phyloP scores from a whole-genome alignment of 2,329 filamentous ascomycete species.

The Cylindrodendrum hubeiense region DNA sequence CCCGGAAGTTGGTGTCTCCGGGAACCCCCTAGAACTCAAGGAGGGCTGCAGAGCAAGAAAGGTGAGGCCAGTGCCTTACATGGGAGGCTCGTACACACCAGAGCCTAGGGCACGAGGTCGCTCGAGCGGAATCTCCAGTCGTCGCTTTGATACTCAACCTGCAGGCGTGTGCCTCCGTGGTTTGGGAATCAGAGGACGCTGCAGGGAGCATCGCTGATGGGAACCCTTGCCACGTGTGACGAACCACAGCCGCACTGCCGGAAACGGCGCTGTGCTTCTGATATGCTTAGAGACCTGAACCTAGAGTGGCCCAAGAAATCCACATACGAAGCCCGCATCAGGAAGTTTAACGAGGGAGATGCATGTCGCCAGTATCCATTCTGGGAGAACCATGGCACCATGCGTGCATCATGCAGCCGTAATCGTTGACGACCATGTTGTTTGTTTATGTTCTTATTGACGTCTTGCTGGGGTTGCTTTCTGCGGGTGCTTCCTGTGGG shows the following conservation, averaged over 20 bases:
- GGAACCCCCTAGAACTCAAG: neutral
- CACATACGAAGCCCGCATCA: neutral
- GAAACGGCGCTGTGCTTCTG: constrained; percentile 14
- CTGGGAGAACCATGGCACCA: constrained; percentile 19
- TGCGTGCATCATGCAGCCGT: constrained; percentile 13
- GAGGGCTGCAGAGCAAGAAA: neutral
- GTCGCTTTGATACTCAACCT: neutral
- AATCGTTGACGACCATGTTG: neutral
- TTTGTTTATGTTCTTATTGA: constrained; percentile 15
- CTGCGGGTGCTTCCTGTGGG: neutral
- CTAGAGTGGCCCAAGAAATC: neutral
- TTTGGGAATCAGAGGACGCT: constrained; percentile 15
- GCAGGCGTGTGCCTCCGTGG: neutral
- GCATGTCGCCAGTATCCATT: constrained; percentile 10
- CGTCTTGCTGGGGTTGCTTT: neutral
- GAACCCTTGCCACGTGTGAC: constrained; percentile 18
- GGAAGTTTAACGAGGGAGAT: constrained; percentile 11
- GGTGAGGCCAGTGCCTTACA: neutral
- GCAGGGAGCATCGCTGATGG: constrained; percentile 28
- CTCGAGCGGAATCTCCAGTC: constrained; percentile 21
- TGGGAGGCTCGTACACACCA: constrained; percentile 4
- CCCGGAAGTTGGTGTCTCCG: neutral
- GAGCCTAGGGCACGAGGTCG: constrained; percentile 11
- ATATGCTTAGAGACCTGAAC: constrained; percentile 7
- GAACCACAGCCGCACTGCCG: constrained; percentile 26